Evolutionary conservation across 2,329 filamentous ascomycete species (phyloP).

Genomic region (Exophiala sp.): DNA sequence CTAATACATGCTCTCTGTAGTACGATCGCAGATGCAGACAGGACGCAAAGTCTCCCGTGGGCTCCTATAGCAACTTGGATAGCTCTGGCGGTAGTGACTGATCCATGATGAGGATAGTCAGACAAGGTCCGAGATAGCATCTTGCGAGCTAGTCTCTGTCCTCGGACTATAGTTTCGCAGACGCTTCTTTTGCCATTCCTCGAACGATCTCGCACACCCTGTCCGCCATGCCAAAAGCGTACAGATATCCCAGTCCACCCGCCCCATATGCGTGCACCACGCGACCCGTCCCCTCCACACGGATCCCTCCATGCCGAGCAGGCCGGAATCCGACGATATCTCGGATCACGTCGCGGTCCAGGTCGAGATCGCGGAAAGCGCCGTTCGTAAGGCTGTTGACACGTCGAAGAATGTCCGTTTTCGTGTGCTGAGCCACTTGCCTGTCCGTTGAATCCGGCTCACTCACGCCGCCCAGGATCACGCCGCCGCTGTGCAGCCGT

Average conservation of each 20-base stretch:
- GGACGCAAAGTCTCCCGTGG: too few species aligned
- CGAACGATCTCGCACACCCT: too few species aligned
- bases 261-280: constrained; percentile 39
- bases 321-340: constrained; percentile 39
- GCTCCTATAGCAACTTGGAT: too few species aligned
- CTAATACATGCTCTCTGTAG: too few species aligned
- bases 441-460: constrained; percentile 31
- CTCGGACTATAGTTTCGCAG: too few species aligned
- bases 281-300: constrained; percentile 28
- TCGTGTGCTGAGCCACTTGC: constrained; percentile 7
- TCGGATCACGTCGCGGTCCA: constrained; percentile 12
- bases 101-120: too few species aligned
- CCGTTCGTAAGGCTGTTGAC: constrained; percentile 7
- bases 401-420: constrained; percentile 20
- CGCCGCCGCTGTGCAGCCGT: constrained; percentile 33
- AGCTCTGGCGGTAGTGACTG: too few species aligned
- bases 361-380: constrained; percentile 3
- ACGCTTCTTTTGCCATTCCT: too few species aligned
- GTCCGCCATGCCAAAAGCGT: constrained; percentile 32
- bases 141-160: too few species aligned
- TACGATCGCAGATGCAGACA: too few species aligned
- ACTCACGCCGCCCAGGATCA: constrained; percentile 37
- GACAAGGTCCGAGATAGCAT: too few species aligned
- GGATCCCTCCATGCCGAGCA: constrained; percentile 35
- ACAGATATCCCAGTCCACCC: constrained; percentile 38